Evolutionary conservation across 768 basidiomycete species (phyloP).

Genomic region (Rhizopogon vesiculosus): DNA sequence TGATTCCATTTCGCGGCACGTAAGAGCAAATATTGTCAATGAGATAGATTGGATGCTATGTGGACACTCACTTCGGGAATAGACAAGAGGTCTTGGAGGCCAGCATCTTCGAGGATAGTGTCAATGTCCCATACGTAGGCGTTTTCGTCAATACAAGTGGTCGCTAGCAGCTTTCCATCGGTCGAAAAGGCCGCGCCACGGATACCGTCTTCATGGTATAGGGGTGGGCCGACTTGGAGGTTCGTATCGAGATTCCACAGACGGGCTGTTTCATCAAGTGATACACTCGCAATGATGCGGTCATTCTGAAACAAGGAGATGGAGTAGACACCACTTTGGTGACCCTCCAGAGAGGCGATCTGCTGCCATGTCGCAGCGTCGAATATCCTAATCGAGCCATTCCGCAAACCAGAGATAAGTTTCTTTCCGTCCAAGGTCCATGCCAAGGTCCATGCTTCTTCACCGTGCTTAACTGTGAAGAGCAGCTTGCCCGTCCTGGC

Average conservation of each 20-base stretch:
- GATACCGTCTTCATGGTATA: background rate
- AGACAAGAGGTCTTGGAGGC: background rate
- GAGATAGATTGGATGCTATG: too few relatives aligned
- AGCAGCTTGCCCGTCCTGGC: background rate
- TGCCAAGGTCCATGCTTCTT: too few relatives aligned
- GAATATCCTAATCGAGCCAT: too few relatives aligned
- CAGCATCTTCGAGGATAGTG: background rate
- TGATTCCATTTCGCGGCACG: too few relatives aligned
- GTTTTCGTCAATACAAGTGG: background rate
- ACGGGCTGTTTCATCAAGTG: background rate
- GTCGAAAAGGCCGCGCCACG: background rate
- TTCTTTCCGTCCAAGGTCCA: too few relatives aligned
- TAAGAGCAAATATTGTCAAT: too few relatives aligned
- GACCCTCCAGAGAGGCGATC: background rate
- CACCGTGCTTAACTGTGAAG: background rate
- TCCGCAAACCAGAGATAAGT: too few relatives aligned
- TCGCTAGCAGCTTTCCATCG: background rate
- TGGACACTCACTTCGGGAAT: background rate
- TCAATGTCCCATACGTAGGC: background rate
- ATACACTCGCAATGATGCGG: background rate
- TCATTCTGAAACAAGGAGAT: background rate
- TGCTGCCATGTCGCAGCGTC: background rate
- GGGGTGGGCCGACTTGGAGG: background rate
- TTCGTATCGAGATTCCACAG: background rate
- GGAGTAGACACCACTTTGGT: background rate